Percentiles rank a stretch among this genome's conserved stretches.
Evolutionary conservation across 2,329 filamentous ascomycete genomes (phyloP).

Genomic region (Hyphodiscus sp.): DNA sequence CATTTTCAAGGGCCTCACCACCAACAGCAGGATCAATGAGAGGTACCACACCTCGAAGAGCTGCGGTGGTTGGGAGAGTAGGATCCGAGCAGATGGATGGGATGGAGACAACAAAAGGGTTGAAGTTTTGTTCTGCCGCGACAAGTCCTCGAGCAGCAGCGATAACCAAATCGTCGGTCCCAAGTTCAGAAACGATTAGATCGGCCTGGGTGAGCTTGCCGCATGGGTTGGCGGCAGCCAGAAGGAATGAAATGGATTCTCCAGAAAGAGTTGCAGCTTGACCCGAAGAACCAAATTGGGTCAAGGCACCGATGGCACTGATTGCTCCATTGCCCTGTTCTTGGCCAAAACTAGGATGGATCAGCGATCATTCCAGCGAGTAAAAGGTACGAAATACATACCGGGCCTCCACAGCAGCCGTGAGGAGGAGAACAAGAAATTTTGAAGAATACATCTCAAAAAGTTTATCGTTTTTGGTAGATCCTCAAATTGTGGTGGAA

Average conservation of each 20-base stretch:
- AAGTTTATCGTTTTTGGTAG: constrained; percentile 1
- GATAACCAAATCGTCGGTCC: constrained; percentile 52
- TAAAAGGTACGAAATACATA: constrained; percentile 7
- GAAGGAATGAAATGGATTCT: constrained; percentile 52
- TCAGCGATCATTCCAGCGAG: neutral
- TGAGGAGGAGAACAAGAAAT: constrained; percentile 19
- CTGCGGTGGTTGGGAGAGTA: constrained; percentile 51
- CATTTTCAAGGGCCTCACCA: constrained; percentile 51
- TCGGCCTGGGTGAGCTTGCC: constrained; percentile 57
- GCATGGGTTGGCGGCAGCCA: constrained; percentile 60
- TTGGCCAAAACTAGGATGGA: constrained; percentile 48
- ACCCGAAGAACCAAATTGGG: constrained; percentile 49
- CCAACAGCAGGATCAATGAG: constrained; percentile 58
- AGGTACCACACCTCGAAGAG: constrained; percentile 60
- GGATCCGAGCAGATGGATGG: constrained; percentile 60
- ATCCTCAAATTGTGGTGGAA: constrained; percentile 2
- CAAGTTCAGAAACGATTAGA: constrained; percentile 55
- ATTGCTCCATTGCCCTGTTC: constrained; percentile 49
- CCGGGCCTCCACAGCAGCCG: constrained; percentile 27
- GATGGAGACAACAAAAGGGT: constrained; percentile 53
- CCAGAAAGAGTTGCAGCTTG: constrained; percentile 59
- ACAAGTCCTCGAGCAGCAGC: constrained; percentile 57
- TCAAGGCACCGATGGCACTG: constrained; percentile 45
- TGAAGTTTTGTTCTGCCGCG: constrained; percentile 67
- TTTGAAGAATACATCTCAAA: constrained; percentile 23